A percentile compares a stretch with the other conserved stretches of the same genome.
phyloP scores from a whole-genome alignment of 164 flowering plant species.

The Tetracentron sinense region DNA sequence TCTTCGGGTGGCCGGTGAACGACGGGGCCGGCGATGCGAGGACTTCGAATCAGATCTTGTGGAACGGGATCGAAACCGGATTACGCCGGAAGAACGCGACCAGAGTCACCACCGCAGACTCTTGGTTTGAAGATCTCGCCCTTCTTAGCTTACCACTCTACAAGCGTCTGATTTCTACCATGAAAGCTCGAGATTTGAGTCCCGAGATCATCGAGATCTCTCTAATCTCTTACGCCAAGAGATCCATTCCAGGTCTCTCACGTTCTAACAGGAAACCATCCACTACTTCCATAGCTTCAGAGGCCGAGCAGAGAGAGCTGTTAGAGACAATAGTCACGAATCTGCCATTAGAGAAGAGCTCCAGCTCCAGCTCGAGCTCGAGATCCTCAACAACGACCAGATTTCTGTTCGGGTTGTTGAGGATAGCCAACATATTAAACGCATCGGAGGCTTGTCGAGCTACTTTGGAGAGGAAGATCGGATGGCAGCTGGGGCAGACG shows the following conservation, averaged over 20 bases:
- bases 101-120: conserved; percentile 9
- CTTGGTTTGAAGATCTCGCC: conserved; percentile 67
- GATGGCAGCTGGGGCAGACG: conserved; percentile 62
- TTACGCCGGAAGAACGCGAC: conserved; percentile 14
- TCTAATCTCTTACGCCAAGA: conserved; percentile 59
- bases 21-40: conserved; percentile 25
- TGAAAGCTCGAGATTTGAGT: conserved; percentile 48
- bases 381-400: conserved; percentile 35
- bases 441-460: conserved; percentile 45
- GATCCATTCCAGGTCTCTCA: conserved; percentile 61
- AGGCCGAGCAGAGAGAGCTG: conserved; percentile 59
- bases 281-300: conserved; percentile 40
- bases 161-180: conserved; percentile 46
- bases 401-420: conserved; percentile 59
- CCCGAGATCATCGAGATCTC: conserved; percentile 58
- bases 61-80: conserved; percentile 44
- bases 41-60: conserved; percentile 27
- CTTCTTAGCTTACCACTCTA: conserved; percentile 43
- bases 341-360: conserved; percentile 47
- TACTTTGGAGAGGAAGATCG: conserved; percentile 67
- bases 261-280: conserved; percentile 47
- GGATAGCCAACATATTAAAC: conserved; percentile 63
- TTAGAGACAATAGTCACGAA: conserved; percentile 52
- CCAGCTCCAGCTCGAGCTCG: conserved; percentile 8
- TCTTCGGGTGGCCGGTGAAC: conserved; percentile 81